Evolutionary conservation across 1,284 basidiomycete species (phyloP).

Genomic region (Puccinia polysora): DNA sequence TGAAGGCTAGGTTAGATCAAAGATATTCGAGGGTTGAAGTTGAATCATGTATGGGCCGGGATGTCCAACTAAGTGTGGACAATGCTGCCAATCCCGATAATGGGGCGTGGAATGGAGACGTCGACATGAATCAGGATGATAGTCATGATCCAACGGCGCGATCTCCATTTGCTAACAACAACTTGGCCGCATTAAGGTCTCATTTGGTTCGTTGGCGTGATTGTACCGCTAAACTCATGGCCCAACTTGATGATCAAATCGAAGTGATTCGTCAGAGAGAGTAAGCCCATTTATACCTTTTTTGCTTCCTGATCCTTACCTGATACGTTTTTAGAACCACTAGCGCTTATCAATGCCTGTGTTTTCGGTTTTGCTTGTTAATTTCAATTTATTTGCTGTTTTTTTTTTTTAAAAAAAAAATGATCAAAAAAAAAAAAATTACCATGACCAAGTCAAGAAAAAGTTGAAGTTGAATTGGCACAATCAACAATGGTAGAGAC

Average conservation of each 20-base stretch:
- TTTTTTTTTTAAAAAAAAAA: too few relatives aligned
- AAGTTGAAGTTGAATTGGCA: neutral
- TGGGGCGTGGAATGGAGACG: neutral
- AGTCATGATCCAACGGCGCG: neutral
- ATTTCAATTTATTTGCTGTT: too few relatives aligned
- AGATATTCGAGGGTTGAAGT: constrained; percentile 78
- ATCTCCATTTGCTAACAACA: neutral
- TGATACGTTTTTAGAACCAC: too few relatives aligned
- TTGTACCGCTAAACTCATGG: neutral
- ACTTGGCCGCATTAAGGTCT: neutral
- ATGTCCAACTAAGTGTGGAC: constrained; percentile 60
- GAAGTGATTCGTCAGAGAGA: constrained; percentile 26
- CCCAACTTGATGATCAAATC: constrained; percentile 33
- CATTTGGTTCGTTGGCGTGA: constrained; percentile 19
- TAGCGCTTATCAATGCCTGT: too few relatives aligned
- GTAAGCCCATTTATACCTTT: neutral
- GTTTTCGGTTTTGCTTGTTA: too few relatives aligned
- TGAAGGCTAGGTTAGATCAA: constrained; percentile 86
- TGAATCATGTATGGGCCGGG: constrained; percentile 82
- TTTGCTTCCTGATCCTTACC: neutral
- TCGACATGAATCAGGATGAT: constrained; percentile 17
- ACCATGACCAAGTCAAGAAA: neutral
- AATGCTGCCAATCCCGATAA: neutral
- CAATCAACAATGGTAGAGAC: neutral
- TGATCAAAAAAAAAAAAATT: too few relatives aligned